Conservation (phyloP, 176 grass and related monocot genomes). For the Avena eriantha region DNA sequence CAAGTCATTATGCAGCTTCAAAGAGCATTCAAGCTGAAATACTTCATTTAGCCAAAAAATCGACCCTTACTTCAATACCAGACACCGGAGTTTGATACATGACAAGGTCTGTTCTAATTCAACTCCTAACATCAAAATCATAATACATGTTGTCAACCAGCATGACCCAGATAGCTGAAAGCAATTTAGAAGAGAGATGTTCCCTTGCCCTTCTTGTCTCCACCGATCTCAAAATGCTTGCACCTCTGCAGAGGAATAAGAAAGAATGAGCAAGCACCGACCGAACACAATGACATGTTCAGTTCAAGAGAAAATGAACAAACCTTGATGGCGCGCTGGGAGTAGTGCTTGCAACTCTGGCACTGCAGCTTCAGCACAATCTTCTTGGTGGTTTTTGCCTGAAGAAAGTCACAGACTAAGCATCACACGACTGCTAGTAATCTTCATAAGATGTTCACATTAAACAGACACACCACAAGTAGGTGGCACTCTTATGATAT, state of each 20-base stretch:
- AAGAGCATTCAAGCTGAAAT: neutral
- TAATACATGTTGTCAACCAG: neutral
- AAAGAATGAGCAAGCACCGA: neutral
- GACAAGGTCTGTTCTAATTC: neutral
- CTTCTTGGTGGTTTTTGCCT: slow-evolving; percentile 94
- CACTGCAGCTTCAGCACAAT: slow-evolving; percentile 88
- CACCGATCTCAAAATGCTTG: neutral
- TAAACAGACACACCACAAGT: neutral
- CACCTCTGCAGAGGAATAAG: neutral
- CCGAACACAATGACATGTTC: neutral
- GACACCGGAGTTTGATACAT: neutral
- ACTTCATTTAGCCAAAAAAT: neutral
- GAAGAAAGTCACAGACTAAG: slow-evolving; percentile 12
- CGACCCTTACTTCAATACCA: neutral
- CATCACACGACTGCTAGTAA: too few species aligned
- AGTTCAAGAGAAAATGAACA: neutral
- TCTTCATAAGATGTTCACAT: neutral
- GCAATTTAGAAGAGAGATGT: neutral
- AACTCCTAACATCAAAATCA: neutral
- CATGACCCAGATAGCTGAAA: neutral
- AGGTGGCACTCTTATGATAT: neutral
- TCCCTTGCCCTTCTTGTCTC: slow-evolving; percentile 3
- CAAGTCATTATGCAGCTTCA: neutral
- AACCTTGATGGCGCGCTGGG: slow-evolving; percentile 76
- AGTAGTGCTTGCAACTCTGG: slow-evolving; percentile 92